Evolutionary conservation across 116 monocot genomes (phyloP).

Genomic region (Phalaenopsis hybrid): DNA sequence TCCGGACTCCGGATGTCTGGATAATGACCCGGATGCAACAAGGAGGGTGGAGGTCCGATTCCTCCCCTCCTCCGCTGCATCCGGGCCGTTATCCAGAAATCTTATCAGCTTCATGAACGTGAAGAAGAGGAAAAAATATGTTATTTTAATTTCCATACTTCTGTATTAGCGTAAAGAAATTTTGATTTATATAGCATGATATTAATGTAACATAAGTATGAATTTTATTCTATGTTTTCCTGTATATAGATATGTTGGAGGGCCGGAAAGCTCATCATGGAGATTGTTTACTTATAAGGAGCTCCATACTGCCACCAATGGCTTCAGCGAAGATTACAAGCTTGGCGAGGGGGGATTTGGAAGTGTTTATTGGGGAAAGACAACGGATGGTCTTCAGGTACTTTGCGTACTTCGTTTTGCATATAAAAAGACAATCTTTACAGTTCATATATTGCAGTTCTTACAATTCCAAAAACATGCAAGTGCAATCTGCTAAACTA

Average conservation of each 20-base stretch:
- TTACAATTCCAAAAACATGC: no score
- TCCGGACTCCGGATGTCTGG: no score
- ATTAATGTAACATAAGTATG: not conserved
- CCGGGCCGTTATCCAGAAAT: no score
- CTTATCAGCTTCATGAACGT: no score
- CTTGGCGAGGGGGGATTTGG: conserved; percentile 51
- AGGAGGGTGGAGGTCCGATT: no score
- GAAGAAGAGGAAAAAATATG: no score
- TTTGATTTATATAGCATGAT: not conserved
- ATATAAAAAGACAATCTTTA: no score
- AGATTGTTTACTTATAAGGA: conserved; percentile 45
- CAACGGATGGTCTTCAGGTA: conserved; percentile 34
- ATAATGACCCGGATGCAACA: no score
- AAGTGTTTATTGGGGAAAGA: conserved; percentile 49
- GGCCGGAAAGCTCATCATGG: conserved; percentile 21
- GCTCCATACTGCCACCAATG: conserved; percentile 31
- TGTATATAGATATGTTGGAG: conserved; percentile 3
- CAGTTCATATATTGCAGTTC: no score
- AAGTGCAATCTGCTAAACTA: no score
- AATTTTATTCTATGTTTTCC: not conserved
- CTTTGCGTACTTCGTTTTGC: not conserved
- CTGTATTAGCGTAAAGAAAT: not conserved
- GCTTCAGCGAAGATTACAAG: conserved; percentile 37
- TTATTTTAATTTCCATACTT: not conserved
- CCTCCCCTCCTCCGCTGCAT: no score